A percentile compares a stretch with the other conserved stretches of the same genome.
phyloP scores from a whole-genome alignment of 2,329 filamentous ascomycete genomes.

The Calcarisporium arbuscula region DNA sequence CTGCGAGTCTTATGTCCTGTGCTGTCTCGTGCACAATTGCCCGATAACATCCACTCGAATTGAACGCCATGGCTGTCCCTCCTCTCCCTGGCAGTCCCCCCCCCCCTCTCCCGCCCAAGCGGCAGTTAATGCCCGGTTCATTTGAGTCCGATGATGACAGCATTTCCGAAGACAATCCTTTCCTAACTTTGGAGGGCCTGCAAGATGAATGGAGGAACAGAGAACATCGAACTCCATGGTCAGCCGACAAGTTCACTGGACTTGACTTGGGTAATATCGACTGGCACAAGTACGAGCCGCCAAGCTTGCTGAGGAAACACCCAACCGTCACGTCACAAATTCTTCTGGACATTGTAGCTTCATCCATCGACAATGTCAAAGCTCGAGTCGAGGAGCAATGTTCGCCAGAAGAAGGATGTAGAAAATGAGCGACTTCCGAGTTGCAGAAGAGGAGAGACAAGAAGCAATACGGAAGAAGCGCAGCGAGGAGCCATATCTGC shows the following conservation, averaged over 20 bases:
- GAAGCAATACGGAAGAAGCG: constrained; percentile 16
- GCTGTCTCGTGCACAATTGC: too few species aligned
- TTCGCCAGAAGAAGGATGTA: constrained; percentile 21
- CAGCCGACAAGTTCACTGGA: constrained; percentile 14
- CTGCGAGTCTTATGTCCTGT: too few species aligned
- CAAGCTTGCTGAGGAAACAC: constrained; percentile 31
- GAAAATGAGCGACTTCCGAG: constrained; percentile 16
- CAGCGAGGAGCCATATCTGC: constrained; percentile 28
- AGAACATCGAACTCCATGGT: constrained; percentile 14
- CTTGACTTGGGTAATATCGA: constrained; percentile 26
- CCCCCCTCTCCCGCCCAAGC: too few species aligned
- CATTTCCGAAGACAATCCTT: constrained; percentile 22
- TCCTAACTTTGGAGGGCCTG: constrained; percentile 16
- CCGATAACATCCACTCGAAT: not conserved
- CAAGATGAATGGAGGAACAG: constrained; percentile 18
- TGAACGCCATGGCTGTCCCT: too few species aligned
- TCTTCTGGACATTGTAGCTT: constrained; percentile 32
- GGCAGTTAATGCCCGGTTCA: constrained; percentile 23
- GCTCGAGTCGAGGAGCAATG: constrained; percentile 26
- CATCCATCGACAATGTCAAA: constrained; percentile 40
- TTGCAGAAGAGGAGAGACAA: constrained; percentile 14
- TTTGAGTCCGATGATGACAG: constrained; percentile 24
- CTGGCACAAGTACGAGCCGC: constrained; percentile 43
- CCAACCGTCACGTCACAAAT: constrained; percentile 33
- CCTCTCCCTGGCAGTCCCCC: too few species aligned